Percentiles rank a stretch among this genome's conserved stretches.
Conservation (phyloP, 2,329 filamentous ascomycete genomes). For the Madurella mycetomatis region DNA sequence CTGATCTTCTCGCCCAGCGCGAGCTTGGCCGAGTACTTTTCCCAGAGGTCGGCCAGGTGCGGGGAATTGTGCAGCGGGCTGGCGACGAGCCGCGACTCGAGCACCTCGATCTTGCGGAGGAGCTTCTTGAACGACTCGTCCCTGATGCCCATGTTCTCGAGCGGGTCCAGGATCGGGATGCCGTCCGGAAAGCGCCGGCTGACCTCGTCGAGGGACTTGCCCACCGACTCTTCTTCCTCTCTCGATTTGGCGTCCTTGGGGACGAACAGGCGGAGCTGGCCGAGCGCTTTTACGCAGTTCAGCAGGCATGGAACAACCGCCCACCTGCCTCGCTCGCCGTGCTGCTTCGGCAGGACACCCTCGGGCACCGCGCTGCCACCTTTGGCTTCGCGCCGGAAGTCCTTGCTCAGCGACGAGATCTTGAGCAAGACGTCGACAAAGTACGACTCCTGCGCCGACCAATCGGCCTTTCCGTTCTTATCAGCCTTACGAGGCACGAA, state of each 20-base stretch:
- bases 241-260: constrained; percentile 68
- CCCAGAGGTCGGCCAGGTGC: constrained; percentile 75
- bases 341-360: constrained; percentile 58
- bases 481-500: constrained; percentile 60
- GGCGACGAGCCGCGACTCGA: constrained; percentile 82
- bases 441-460: constrained; percentile 69
- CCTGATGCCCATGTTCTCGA: constrained; percentile 92
- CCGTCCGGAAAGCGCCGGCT: constrained; percentile 88
- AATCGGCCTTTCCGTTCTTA: constrained; percentile 64
- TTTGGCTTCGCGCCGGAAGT: constrained; percentile 37
- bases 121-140: constrained; percentile 93
- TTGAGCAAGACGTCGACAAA: constrained; percentile 77
- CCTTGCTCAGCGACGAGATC: constrained; percentile 48
- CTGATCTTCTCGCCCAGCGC: constrained; percentile 75
- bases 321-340: constrained; percentile 64
- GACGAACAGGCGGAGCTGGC: constrained; percentile 77
- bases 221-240: constrained; percentile 62
- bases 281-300: constrained; percentile 78
- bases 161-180: constrained; percentile 80
- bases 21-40: constrained; percentile 80
- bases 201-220: constrained; percentile 71
- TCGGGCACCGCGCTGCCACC: constrained; percentile 49
- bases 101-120: constrained; percentile 90
- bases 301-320: constrained; percentile 84
- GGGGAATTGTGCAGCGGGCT: constrained; percentile 92